Base-by-base conservation (phyloP, 2,329 filamentous ascomycete genomes). In the Xylaria sp. region DNA sequence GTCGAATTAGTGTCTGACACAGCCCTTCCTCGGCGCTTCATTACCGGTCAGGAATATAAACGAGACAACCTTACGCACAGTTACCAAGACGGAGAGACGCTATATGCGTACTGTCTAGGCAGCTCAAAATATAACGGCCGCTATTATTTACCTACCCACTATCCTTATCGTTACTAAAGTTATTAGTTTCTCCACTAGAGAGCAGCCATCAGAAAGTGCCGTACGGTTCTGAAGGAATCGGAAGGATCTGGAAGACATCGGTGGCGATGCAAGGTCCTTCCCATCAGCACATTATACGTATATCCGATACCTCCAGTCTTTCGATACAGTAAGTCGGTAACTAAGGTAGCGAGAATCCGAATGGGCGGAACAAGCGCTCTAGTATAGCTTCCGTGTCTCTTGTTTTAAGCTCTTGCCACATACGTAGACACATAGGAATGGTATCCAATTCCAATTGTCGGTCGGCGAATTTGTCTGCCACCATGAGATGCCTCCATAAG, bases 261-360 rank as follows among this genome's bases (percentile, higher is more conserved):
- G 27, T 54, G 27, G 27, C 50, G 32, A 32, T 54, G 50, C 50
- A 54, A 35, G 50, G 50, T 35, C 27, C 50, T 54, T 54, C 27
- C 6, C 18, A 54, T 9, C 50, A 54, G 27, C 50, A 27, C 50
- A 54, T 10, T 35, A n/a, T n/a, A n/a, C n/a, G n/a, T n/a, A n/a
- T 35, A 35, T 35, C n/a, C 6, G 21, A 8, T 47, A 21, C n/a
- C 27, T 21, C 32, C 8, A 18, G 10, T 35, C 32, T 35, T 35
- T 35, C 8, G 32, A 35, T 35, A 54, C 27, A 54, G 50, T 32
- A 35, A 54, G 50, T 47, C 42, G n/a, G 42, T 47, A 47, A 47
- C 6, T 21, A 21, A 47, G 16, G 4, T 5, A 9, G n/a, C 18
- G 42, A 35, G 10, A n/a, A 21, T 4, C 37, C 37, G 37, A 16